Conservation (phyloP, 2,329 filamentous ascomycete species). For the Penicillium sp. region DNA sequence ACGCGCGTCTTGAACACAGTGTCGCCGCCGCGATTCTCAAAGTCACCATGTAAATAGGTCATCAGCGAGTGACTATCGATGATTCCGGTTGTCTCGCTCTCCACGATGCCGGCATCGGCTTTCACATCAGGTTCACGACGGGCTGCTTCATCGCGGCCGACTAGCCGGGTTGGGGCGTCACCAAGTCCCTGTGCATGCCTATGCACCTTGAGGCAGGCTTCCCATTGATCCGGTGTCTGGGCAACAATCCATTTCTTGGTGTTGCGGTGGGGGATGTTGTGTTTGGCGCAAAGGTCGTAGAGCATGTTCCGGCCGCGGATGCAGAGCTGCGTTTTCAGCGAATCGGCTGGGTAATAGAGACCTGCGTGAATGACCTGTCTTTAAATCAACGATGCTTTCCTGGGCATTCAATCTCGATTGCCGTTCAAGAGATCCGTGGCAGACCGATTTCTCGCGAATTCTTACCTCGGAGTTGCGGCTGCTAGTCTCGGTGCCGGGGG, state of each 20-base stretch:
- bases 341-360: slow-evolving; percentile 76
- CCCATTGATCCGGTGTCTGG: slow-evolving; percentile 69
- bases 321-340: slow-evolving; percentile 82
- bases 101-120: slow-evolving; percentile 71
- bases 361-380: slow-evolving; percentile 84
- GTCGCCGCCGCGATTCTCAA: slow-evolving; percentile 74
- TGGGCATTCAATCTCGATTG: neutral
- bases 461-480: slow-evolving; percentile 80
- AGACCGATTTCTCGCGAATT: neutral
- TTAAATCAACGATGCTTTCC: neutral
- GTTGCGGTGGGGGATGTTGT: slow-evolving; percentile 68
- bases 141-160: slow-evolving; percentile 61
- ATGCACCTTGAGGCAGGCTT: slow-evolving; percentile 54
- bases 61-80: slow-evolving; percentile 84
- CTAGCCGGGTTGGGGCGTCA: slow-evolving; percentile 68
- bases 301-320: slow-evolving; percentile 71
- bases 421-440: neutral
- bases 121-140: slow-evolving; percentile 71
- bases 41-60: slow-evolving; percentile 71
- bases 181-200: slow-evolving; percentile 53
- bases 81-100: slow-evolving; percentile 83
- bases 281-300: slow-evolving; percentile 70
- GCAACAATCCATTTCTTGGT: slow-evolving; percentile 95
- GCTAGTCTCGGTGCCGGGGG: slow-evolving; percentile 79
- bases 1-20: slow-evolving; percentile 69